These are phyloP conservation scores for Aulographum hederae DNA, from an alignment of 2,329 filamentous ascomycete genomes.

Conservation along the genomic window DNA sequence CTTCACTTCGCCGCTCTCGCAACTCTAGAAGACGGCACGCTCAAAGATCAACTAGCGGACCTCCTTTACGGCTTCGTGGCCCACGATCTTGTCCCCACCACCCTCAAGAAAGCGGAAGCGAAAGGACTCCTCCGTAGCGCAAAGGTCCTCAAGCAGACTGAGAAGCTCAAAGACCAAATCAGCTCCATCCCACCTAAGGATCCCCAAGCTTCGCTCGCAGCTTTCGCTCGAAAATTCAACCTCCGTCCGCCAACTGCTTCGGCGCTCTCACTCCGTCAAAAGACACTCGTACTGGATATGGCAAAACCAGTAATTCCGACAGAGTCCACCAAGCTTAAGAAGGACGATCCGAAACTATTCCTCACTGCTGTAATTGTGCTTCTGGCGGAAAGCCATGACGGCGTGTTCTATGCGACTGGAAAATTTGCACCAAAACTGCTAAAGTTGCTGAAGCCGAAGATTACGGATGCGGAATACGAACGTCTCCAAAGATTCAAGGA, in stretches of 20 bases:
- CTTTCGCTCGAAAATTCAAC: conserved; percentile 12
- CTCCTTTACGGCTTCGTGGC: neutral
- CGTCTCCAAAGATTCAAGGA: conserved; percentile 19
- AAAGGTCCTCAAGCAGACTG: too few species aligned
- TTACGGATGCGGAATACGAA: conserved; percentile 10
- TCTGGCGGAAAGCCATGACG: conserved; percentile 12
- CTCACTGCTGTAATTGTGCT: conserved; percentile 17
- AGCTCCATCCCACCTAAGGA: neutral
- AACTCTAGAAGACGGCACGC: neutral
- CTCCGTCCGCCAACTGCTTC: conserved; percentile 6
- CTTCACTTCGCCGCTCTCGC: neutral
- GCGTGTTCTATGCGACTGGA: conserved; percentile 21
- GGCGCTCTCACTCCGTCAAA: conserved; percentile 10
- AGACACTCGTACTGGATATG: conserved; percentile 11
- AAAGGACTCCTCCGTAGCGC: too few species aligned
- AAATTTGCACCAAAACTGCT: conserved; percentile 22
- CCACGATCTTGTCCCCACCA: neutral
- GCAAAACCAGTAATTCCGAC: neutral
- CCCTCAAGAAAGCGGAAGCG: neutral
- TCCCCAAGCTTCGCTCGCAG: neutral
- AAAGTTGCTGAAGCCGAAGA: conserved; percentile 14
- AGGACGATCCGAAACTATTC: conserved; percentile 18
- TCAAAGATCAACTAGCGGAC: neutral
- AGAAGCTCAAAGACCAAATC: too few species aligned
- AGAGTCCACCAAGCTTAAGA: conserved; percentile 10